These are phyloP conservation scores for Crithidia thermophila DNA, from an alignment of 208 protist genomes.

Conservation along the genomic window DNA sequence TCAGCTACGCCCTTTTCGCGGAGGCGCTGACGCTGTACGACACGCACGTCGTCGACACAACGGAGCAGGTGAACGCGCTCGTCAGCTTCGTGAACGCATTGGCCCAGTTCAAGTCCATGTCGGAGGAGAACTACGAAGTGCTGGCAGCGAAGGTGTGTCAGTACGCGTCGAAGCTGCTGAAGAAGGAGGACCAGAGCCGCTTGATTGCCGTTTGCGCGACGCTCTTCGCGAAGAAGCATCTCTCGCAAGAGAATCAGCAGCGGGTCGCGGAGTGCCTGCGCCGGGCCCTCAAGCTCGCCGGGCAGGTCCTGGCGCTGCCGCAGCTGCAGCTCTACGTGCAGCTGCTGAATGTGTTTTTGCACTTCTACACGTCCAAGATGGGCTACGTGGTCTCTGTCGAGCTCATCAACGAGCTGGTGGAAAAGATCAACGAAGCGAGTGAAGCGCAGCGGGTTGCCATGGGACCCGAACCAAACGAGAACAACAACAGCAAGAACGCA, in stretches of 20 bases:
- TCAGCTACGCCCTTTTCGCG: constrained; percentile 90
- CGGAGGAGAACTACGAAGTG: constrained; percentile 94
- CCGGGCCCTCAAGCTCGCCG: constrained; percentile 92
- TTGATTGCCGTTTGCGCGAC: constrained; percentile 78
- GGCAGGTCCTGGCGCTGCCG: constrained; percentile 71
- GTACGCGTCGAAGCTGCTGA: constrained; percentile 90
- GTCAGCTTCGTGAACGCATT: constrained; percentile 75
- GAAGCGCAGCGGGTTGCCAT: constrained; percentile 29
- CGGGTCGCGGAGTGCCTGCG: constrained; percentile 94
- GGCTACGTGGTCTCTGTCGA: constrained; percentile 54
- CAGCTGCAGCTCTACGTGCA: constrained; percentile 94
- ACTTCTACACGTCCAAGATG: constrained; percentile 91
- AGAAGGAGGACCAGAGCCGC: constrained; percentile 92
- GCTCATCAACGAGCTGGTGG: constrained; percentile 56
- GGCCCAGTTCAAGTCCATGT: constrained; percentile 41
- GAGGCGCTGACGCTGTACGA: constrained; percentile 96
- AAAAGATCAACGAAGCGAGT: constrained; percentile 58
- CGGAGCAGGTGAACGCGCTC: constrained; percentile 85
- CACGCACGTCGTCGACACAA: constrained; percentile 81
- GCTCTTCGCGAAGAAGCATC: constrained; percentile 87
- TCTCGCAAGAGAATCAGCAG: constrained; percentile 63
- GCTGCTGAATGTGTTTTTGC: constrained; percentile 94
- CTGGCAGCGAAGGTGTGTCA: constrained; percentile 90
- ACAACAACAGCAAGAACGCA: neutral
- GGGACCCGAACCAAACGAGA: neutral